A percentile compares a stretch with the other conserved stretches of the same genome.
Evolutionary conservation across 176 grass and related monocot species (phyloP).

Genomic region (Thinopyrum elongatum): DNA sequence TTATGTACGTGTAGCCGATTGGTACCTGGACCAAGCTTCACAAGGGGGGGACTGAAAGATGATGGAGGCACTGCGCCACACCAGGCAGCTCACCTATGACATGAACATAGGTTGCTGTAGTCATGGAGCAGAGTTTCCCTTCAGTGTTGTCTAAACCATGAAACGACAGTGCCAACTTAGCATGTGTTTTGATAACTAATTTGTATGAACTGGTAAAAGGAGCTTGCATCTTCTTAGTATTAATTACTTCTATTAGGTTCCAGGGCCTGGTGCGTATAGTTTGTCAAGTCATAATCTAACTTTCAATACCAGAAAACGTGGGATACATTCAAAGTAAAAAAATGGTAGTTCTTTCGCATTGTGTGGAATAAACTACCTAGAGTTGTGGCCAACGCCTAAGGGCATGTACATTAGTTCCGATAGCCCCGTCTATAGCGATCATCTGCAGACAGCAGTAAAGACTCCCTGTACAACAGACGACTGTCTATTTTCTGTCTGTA

Average conservation of each 20-base stretch:
- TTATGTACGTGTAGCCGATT: background rate
- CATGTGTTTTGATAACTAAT: background rate
- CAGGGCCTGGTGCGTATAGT: background rate
- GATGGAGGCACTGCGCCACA: background rate
- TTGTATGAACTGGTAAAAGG: background rate
- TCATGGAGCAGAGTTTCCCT: conserved; percentile 7
- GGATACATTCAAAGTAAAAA: background rate
- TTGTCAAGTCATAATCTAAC: background rate
- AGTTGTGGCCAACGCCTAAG: background rate
- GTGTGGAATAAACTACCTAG: background rate
- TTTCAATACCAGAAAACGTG: background rate
- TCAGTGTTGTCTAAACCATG: background rate
- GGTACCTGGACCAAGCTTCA: background rate
- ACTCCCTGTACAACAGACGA: no score
- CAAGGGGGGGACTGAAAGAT: background rate
- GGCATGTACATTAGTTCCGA: no score
- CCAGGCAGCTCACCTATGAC: background rate
- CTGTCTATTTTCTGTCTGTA: no score
- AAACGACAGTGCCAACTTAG: background rate
- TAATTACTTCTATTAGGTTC: background rate
- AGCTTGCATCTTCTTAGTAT: conserved; percentile 7
- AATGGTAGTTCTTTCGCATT: background rate
- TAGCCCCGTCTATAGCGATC: no score
- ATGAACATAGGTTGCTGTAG: conserved; percentile 6
- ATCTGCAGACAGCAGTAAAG: no score